Evolutionary conservation across 2,329 filamentous ascomycete genomes (phyloP), one percentile per base, ranked within the genome.

Genomic region (Alternaria panax): DNA sequence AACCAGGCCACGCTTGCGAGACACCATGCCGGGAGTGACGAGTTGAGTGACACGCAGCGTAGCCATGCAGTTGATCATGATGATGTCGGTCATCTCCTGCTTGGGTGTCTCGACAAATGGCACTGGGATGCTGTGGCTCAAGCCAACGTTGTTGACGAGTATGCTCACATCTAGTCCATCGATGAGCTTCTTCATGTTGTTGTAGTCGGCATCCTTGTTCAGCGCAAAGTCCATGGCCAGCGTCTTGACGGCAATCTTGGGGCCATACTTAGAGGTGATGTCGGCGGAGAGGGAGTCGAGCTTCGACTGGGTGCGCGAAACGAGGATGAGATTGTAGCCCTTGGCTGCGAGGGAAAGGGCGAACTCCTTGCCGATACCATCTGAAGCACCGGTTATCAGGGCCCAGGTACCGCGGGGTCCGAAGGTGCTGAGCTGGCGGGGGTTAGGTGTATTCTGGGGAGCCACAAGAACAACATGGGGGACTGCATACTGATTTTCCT

Each of bases 361-460:
- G 77, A 92, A 99, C 82, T 99, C 95, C 81, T 97, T 98, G 76
- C 95, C 95, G 64, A 99, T 89, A 65, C 95, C 96, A 79, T 99
- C 95, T 11, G 93, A 97, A 51, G 94, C 95, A 64, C 95, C 95
- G 25, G 95, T 99, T 40, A 99, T 86, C 55, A 99, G 87, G 30
- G 92, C 95, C 93, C 94, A 99, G 59, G 90, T 93, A 63, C 94
- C 94, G 73, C 92, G 92, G 70, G 90, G 90, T 68, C 93, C 95
- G 81, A 96, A 98, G 68, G 90, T 92, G 70, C 89, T 89, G 59
- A 99, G 88, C 94, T 75, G 42, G 42, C 14, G 18, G n/a, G 7
- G 52, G 40, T 64, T 43, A 67, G 55, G 34, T 22, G 63, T 34
- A 32, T 3, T 18, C 20, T 62, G 38, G 66, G 63, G 50, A 18